Conservation (phyloP, 2,329 filamentous ascomycete species). For the Penicillium sumatraense region DNA sequence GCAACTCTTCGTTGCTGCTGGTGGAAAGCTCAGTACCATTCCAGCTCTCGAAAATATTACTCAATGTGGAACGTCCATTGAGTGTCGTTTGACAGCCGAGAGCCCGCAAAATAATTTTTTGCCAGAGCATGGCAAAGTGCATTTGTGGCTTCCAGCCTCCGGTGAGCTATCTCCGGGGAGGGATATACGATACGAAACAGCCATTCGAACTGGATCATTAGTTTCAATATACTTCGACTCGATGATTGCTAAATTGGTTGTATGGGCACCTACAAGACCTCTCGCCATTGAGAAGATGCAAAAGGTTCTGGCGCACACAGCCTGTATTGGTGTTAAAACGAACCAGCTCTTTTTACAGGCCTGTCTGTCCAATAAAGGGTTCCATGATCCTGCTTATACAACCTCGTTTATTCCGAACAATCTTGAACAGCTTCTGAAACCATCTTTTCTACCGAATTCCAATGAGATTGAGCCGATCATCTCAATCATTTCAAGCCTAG, state of each 20-base stretch:
- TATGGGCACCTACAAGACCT: constrained; percentile 46
- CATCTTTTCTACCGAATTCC: neutral
- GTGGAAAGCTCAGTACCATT: constrained; percentile 29
- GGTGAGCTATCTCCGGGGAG: constrained; percentile 14
- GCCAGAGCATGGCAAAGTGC: constrained; percentile 42
- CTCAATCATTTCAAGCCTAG: constrained; percentile 22
- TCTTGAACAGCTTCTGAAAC: constrained; percentile 29
- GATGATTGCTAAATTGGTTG: constrained; percentile 53
- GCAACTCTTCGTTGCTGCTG: constrained; percentile 43
- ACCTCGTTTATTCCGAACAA: constrained; percentile 36
- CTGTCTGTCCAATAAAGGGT: constrained; percentile 28
- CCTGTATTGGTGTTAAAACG: constrained; percentile 71
- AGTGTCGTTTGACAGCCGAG: constrained; percentile 52
- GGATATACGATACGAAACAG: constrained; percentile 49
- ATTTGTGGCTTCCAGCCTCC: constrained; percentile 37
- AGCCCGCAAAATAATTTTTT: constrained; percentile 45
- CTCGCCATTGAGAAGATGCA: constrained; percentile 44
- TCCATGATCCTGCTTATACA: constrained; percentile 53
- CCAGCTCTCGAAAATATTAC: constrained; percentile 20
- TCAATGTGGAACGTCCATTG: constrained; percentile 48
- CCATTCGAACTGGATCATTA: constrained; percentile 40
- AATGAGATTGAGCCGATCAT: constrained; percentile 4
- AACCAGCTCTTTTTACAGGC: constrained; percentile 38
- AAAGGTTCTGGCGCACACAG: constrained; percentile 38
- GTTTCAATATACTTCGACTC: constrained; percentile 55